phyloP scores from a whole-genome alignment of 2,329 filamentous ascomycete species.

The Paraphaeosphaeria minitans region DNA sequence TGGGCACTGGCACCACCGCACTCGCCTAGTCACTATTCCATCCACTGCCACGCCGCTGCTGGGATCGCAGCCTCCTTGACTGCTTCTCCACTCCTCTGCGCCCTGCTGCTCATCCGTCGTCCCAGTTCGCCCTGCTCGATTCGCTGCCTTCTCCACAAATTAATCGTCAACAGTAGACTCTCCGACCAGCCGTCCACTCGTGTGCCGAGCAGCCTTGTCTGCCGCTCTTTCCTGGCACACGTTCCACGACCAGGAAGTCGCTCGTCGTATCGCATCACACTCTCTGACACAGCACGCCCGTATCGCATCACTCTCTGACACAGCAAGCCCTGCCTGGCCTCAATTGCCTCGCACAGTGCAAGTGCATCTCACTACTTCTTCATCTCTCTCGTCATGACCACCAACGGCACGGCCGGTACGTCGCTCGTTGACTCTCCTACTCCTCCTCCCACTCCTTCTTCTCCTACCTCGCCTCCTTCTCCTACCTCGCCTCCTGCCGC shows the following conservation, averaged over 20 bases:
- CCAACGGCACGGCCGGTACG: slow-evolving; percentile 43
- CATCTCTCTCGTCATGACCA: slow-evolving; percentile 28
- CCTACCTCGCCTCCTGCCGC: slow-evolving; percentile 3
- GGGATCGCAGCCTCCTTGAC: slow-evolving; percentile 4
- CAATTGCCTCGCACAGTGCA: not conserved
- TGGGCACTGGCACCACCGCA: too few relatives aligned
- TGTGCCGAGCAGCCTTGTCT: slow-evolving; percentile 5
- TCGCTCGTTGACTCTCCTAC: slow-evolving; percentile 24
- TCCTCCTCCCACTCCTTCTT: not conserved
- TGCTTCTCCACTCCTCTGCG: slow-evolving; percentile 9
- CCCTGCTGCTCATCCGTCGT: not conserved
- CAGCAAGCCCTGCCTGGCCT: not conserved
- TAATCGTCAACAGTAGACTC: not conserved
- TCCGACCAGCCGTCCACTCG: slow-evolving; percentile 7
- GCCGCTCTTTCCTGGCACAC: slow-evolving; percentile 18
- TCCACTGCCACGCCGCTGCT: too few relatives aligned
- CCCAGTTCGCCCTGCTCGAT: slow-evolving; percentile 14
- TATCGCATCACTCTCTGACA: not conserved
- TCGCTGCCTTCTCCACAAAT: slow-evolving; percentile 4
- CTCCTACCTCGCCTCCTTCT: too few relatives aligned
- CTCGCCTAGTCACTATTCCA: too few relatives aligned
- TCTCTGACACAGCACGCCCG: slow-evolving; percentile 4
- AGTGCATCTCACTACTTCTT: not conserved
- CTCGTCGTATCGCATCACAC: slow-evolving; percentile 1
- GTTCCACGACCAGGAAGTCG: slow-evolving; percentile 20